Conservation (phyloP, 1,284 basidiomycete genomes). For the Cryptococcus sp. region DNA sequence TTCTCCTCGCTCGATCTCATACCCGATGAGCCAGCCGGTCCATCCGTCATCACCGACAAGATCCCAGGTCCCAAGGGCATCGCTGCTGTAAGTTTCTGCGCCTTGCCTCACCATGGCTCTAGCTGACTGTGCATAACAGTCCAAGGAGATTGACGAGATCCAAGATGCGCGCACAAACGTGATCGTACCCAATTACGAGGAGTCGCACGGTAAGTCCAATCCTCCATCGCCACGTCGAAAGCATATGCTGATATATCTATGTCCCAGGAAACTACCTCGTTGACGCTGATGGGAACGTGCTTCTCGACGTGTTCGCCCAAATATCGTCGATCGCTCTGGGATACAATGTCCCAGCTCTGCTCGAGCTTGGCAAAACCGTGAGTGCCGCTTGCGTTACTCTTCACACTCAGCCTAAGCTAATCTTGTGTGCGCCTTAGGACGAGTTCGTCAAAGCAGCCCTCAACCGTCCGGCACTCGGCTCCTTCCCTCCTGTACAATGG, state of each 20-base stretch:
- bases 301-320: conserved; percentile 61
- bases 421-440: conserved; percentile 15
- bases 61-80: conserved; percentile 31
- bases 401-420: conserved; percentile 44
- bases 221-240: neutral
- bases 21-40: conserved; percentile 26
- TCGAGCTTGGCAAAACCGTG: conserved; percentile 43
- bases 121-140: conserved; percentile 4
- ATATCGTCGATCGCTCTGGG: conserved; percentile 55
- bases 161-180: conserved; percentile 54
- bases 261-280: conserved; percentile 55
- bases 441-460: conserved; percentile 47
- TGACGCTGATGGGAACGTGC: conserved; percentile 59
- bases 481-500: conserved; percentile 59
- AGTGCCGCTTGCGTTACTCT: conserved; percentile 26
- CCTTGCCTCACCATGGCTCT: neutral
- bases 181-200: conserved; percentile 51
- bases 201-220: conserved; percentile 27
- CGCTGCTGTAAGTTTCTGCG: conserved; percentile 17
- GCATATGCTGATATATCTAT: neutral
- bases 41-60: conserved; percentile 21
- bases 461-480: conserved; percentile 59
- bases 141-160: conserved; percentile 44
- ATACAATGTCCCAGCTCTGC: conserved; percentile 58
- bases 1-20: conserved; percentile 30